phyloP scores from a whole-genome alignment of 2,329 filamentous ascomycete species.

The Monascus ruber region DNA sequence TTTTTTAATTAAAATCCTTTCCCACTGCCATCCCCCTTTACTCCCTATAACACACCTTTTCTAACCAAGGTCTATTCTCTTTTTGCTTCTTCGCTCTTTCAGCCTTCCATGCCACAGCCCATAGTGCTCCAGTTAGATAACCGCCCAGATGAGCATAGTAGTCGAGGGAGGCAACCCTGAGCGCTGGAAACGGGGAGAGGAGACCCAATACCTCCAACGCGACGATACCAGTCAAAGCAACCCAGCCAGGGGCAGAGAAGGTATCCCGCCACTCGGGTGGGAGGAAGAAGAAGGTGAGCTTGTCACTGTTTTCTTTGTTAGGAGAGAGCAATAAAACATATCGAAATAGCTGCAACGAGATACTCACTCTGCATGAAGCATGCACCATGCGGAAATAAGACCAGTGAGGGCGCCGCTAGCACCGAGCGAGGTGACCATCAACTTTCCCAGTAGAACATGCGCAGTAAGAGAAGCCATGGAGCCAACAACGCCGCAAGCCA shows the following conservation, averaged over 20 bases:
- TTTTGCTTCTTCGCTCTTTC: constrained; percentile 6
- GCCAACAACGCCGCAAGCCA: constrained; percentile 37
- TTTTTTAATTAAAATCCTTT: no score
- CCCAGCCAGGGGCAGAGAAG: constrained; percentile 31
- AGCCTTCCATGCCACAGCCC: constrained; percentile 5
- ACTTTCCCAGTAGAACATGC: constrained; percentile 32
- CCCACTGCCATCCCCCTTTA: no score
- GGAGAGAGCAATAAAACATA: not conserved
- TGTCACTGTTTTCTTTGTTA: constrained; percentile 18
- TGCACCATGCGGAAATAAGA: constrained; percentile 39
- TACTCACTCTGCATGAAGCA: constrained; percentile 34
- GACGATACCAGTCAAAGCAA: constrained; percentile 26
- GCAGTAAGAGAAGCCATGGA: constrained; percentile 36
- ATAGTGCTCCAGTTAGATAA: constrained; percentile 24
- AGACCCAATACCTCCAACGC: constrained; percentile 25
- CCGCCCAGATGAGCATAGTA: constrained; percentile 34
- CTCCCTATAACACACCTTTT: not conserved
- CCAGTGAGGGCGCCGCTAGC: constrained; percentile 41
- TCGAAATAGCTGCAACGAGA: not conserved
- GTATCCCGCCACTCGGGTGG: constrained; percentile 28
- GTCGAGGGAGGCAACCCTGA: constrained; percentile 24
- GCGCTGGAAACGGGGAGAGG: constrained; percentile 9
- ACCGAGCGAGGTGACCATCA: constrained; percentile 38
- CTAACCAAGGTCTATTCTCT: constrained; percentile 1
- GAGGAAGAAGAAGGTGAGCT: constrained; percentile 31